Conservation (phyloP, 2,329 filamentous ascomycete genomes). For the Sodiomyces alkalinus region DNA sequence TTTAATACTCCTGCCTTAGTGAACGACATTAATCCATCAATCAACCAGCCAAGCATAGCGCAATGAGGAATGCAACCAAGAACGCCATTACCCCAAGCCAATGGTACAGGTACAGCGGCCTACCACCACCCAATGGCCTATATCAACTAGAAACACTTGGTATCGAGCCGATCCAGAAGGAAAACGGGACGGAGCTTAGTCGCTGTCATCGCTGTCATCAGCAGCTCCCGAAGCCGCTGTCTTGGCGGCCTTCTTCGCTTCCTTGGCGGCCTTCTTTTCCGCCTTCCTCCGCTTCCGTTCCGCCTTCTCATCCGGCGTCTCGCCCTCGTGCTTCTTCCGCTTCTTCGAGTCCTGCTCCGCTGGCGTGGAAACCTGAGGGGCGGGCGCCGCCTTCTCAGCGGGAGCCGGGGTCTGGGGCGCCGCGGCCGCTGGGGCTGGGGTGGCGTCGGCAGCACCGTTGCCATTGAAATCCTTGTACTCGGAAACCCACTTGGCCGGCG, state of each 20-base stretch:
- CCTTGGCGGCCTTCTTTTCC: slow-evolving; percentile 43
- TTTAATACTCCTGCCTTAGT: no score
- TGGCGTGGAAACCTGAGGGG: slow-evolving; percentile 26
- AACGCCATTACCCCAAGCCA: slow-evolving; percentile 10
- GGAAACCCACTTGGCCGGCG: slow-evolving; percentile 80
- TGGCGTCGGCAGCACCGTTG: slow-evolving; percentile 27
- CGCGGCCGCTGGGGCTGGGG: slow-evolving; percentile 27
- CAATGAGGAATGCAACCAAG: slow-evolving; percentile 6
- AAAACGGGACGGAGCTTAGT: slow-evolving; percentile 19
- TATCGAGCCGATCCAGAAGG: slow-evolving; percentile 1
- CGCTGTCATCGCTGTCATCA: slow-evolving; percentile 35
- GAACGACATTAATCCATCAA: no score
- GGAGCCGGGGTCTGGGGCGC: slow-evolving; percentile 24
- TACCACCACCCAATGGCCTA: slow-evolving; percentile 5
- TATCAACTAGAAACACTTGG: slow-evolving; percentile 5
- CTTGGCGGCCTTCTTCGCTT: slow-evolving; percentile 37
- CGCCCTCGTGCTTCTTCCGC: slow-evolving; percentile 71
- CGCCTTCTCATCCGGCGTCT: slow-evolving; percentile 54
- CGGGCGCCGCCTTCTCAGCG: slow-evolving; percentile 18
- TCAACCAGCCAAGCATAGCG: not conserved
- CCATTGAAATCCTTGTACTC: slow-evolving; percentile 85
- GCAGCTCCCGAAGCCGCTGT: no score
- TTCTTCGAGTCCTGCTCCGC: slow-evolving; percentile 47
- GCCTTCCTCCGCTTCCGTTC: slow-evolving; percentile 45
- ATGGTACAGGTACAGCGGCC: slow-evolving; percentile 9